Evolutionary conservation across 1,284 basidiomycete species (phyloP).

Genomic region (Mrakiaceae sp.): DNA sequence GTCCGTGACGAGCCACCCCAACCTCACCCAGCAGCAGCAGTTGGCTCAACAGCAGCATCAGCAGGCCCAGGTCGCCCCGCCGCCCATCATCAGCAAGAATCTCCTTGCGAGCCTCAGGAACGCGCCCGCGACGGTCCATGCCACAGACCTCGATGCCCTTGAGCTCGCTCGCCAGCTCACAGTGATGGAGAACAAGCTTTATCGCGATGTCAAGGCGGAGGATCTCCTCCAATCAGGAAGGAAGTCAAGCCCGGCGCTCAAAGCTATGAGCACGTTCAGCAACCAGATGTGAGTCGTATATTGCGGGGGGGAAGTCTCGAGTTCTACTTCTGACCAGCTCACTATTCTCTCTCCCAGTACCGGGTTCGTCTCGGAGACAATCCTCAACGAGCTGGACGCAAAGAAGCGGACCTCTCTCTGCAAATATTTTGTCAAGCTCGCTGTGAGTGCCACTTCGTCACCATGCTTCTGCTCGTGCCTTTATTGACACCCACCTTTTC

Average conservation of each 20-base stretch:
- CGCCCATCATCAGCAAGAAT: constrained; percentile 70
- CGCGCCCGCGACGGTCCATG: constrained; percentile 47
- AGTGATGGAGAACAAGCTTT: constrained; percentile 78
- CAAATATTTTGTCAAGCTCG: constrained; percentile 86
- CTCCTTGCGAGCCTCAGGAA: constrained; percentile 45
- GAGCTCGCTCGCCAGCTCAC: constrained; percentile 92
- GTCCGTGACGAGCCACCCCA: not conserved
- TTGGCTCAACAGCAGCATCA: too few relatives aligned
- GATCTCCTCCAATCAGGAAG: constrained; percentile 81
- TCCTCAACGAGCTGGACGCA: constrained; percentile 75
- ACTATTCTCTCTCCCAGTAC: constrained; percentile 38
- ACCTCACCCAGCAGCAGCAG: not conserved
- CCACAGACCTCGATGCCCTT: constrained; percentile 87
- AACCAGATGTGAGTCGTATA: constrained; percentile 65
- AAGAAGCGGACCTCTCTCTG: constrained; percentile 68
- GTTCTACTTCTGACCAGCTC: not conserved
- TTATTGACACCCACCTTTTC: not conserved
- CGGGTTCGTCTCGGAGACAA: constrained; percentile 86
- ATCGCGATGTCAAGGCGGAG: constrained; percentile 76
- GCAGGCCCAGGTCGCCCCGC: constrained; percentile 29
- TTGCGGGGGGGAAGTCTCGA: not conserved
- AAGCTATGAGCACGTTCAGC: constrained; percentile 78
- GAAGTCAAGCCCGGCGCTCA: constrained; percentile 61
- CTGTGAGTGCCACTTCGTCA: constrained; percentile 47
- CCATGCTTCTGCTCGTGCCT: not conserved